Percentiles rank a stretch among this genome's conserved stretches.
Conservation (phyloP, 495 filamentous ascomycete species). For the Neurospora cerealis region DNA sequence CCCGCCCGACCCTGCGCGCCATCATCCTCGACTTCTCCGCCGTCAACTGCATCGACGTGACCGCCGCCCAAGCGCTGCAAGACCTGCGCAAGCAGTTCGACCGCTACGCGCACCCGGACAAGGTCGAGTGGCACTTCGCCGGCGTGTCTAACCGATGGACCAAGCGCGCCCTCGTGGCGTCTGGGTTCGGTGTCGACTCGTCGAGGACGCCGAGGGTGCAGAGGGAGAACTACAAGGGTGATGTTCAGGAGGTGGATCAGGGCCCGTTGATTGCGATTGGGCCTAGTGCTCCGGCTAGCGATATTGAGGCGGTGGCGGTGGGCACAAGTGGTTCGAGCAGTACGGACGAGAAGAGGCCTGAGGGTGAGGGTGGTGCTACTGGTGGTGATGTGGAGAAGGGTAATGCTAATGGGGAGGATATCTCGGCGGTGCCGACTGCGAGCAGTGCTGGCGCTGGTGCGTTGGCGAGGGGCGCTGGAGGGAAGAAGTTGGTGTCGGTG, state of each 20-base stretch:
- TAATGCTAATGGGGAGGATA: constrained; percentile 4
- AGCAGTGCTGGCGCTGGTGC: constrained; percentile 4
- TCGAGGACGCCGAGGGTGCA: neutral
- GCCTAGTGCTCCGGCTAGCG: neutral
- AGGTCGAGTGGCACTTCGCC: constrained; percentile 43
- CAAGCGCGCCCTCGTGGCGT: constrained; percentile 35
- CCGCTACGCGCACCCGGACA: constrained; percentile 37
- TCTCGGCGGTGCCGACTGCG: constrained; percentile 8
- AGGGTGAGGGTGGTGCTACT: neutral
- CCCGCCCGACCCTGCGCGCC: constrained; percentile 34
- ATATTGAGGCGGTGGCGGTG: neutral
- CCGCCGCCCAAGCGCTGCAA: constrained; percentile 37
- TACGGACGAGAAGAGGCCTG: neutral
- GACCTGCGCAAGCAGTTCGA: constrained; percentile 40
- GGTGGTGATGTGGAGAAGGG: constrained; percentile 1
- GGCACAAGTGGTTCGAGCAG: neutral
- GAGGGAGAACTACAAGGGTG: neutral
- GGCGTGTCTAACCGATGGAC: constrained; percentile 40
- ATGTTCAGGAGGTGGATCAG: neutral
- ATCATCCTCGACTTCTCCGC: constrained; percentile 41
- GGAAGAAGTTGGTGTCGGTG: constrained; percentile 21
- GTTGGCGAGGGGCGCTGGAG: constrained; percentile 1
- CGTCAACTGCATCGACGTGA: constrained; percentile 39
- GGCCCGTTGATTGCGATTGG: constrained; percentile 15
- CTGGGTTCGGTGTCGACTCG: constrained; percentile 33